These are phyloP conservation scores for Boletus reticuloceps DNA, from an alignment of 768 basidiomycete species.

Conservation along the genomic window DNA sequence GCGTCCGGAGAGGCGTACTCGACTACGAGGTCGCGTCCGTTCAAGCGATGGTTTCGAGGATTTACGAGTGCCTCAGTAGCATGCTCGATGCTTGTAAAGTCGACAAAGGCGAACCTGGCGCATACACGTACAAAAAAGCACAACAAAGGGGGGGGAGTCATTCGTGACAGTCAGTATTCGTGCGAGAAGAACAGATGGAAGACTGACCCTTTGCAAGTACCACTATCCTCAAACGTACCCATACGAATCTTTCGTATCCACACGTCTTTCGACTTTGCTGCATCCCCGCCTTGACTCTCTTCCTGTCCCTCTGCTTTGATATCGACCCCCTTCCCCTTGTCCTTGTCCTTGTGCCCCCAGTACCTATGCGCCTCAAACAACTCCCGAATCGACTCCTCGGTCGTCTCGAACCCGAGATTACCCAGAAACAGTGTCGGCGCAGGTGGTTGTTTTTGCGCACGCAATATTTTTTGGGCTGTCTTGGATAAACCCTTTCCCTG, in stretches of 20 bases:
- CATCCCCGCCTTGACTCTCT: background rate
- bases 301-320: constrained; percentile 23
- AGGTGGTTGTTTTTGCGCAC: constrained; percentile 76
- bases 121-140: background rate
- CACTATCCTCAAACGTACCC: constrained; percentile 96
- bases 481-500: constrained; percentile 45
- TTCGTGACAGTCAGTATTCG: background rate
- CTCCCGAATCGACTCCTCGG: constrained; percentile 68
- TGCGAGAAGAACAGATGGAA: constrained; percentile 13
- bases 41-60: constrained; percentile 77
- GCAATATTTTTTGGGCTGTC: constrained; percentile 74
- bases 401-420: constrained; percentile 90
- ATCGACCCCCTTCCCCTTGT: constrained; percentile 32
- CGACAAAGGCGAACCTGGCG: constrained; percentile 87
- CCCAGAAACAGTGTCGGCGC: constrained; percentile 89
- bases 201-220: constrained; percentile 87
- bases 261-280: constrained; percentile 28
- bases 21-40: constrained; percentile 82
- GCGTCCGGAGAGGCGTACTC: constrained; percentile 90
- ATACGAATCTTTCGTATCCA: constrained; percentile 84
- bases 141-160: background rate
- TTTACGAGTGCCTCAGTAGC: constrained; percentile 84
- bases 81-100: constrained; percentile 75
- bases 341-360: constrained; percentile 31
- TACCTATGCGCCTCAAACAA: constrained; percentile 64